Base-by-base conservation (phyloP, 305 asterid species). In the Fraxinus paxiana region DNA sequence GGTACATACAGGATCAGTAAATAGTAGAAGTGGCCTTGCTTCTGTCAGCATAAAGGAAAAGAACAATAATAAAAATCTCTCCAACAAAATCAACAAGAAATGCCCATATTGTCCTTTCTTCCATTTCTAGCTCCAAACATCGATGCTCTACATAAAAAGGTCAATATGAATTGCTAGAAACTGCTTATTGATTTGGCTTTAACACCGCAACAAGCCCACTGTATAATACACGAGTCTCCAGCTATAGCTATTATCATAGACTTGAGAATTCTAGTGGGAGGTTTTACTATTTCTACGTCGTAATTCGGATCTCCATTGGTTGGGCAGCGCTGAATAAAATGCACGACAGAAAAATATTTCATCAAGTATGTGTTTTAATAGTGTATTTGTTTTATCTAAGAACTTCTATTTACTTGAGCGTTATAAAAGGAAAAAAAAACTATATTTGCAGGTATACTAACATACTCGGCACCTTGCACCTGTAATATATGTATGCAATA, bases 291-390 rank as follows among this genome's bases (percentile, higher is more conserved):
- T 88, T 82, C 92, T 34, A 96, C 81, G 88, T 96, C 98, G 85
- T 76, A 94, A 84, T 86, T 87, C 9, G 94, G 92, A 86, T 94
- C 98, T 18, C 98, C 97, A 84, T 94, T 94, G 9, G 98, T 92
- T 35, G 98, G 96, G 86, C 98, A 96, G 70, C 91, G 97, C 87
- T 96, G 98, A 85, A 96, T 96, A 56, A 91, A 92, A 84, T 92
- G 98, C 43, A 97, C 99, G 92, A 80, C n/a, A 82, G 35, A 81
- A 73, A 81, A 84, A 37, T 65, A 76, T 51, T 59, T n/a, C 65
- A 80, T 79, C 13, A 38, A 46, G 56, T 46, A 12, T 12, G 6
- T 17, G 4, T 46, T 38, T 46, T 46, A 1, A 13, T 13, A 13
- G 56, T 13, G 17, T 5, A 46, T 46, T 46, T 46, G 18, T 46